A percentile compares a stretch with the other conserved stretches of the same genome.
These are phyloP conservation scores for Biscogniauxia sp. DNA, from an alignment of 2,329 filamentous ascomycete genomes.

Conservation along the genomic window DNA sequence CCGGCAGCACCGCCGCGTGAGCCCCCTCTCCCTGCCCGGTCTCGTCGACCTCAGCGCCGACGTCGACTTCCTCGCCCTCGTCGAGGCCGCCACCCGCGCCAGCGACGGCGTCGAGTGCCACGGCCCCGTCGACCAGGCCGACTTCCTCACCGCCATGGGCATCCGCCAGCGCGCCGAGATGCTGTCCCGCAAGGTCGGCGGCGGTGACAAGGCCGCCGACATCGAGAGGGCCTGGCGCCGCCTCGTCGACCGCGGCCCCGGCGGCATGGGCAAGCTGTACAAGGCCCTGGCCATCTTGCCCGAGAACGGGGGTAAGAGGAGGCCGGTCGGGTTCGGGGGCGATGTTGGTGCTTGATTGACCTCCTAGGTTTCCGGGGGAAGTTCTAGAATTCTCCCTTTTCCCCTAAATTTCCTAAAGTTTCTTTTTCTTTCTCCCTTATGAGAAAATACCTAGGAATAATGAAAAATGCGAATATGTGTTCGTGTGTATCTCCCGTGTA, in stretches of 20 bases:
- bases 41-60: constrained; percentile 87
- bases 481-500: too few relatives aligned
- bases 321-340: constrained; percentile 91
- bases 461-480: too few relatives aligned
- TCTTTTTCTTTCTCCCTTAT: neutral
- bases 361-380: neutral
- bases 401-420: neutral
- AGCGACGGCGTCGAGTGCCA: constrained; percentile 85
- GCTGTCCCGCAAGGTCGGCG: constrained; percentile 50
- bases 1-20: constrained; percentile 70
- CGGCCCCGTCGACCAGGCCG: constrained; percentile 82
- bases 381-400: neutral
- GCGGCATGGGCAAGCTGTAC: constrained; percentile 92
- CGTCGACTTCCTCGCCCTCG: constrained; percentile 86
- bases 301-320: constrained; percentile 68
- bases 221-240: constrained; percentile 76
- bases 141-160: constrained; percentile 78
- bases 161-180: constrained; percentile 74
- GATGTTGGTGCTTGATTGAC: constrained; percentile 40
- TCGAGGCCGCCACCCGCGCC: constrained; percentile 73
- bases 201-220: constrained; percentile 51
- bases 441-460: too few relatives aligned
- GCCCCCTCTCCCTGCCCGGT: constrained; percentile 76
- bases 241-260: constrained; percentile 76
- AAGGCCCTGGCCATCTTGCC: constrained; percentile 91